Conservation (phyloP, 768 basidiomycete genomes). For the Tulasnella sp. region DNA sequence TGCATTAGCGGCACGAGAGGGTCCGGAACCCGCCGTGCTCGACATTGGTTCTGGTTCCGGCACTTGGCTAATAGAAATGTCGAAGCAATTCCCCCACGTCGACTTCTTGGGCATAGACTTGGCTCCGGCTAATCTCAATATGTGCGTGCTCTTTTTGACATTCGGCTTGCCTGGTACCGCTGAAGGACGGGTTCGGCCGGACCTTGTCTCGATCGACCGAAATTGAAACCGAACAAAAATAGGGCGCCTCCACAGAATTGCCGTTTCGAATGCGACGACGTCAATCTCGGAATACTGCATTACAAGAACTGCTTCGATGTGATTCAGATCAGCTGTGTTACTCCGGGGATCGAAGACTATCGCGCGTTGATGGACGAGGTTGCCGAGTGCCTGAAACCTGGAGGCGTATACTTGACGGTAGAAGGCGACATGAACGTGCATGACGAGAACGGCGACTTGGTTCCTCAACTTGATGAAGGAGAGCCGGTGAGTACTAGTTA, state of each 20-base stretch:
- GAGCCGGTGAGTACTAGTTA: not conserved
- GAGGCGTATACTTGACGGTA: conserved; percentile 6
- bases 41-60: conserved; percentile 8
- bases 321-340: not conserved
- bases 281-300: conserved; percentile 6
- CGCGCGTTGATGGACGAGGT: not conserved
- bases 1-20: not conserved
- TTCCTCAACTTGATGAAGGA: not conserved
- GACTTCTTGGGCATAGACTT: conserved; percentile 3
- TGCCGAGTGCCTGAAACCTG: not conserved
- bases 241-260: conserved; percentile 9
- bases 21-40: not conserved
- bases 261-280: conserved; percentile 11
- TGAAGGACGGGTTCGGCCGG: not conserved
- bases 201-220: not conserved
- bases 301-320: conserved; percentile 7
- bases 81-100: not conserved
- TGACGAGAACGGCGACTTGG: not conserved
- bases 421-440: conserved; percentile 1
- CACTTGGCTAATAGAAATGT: conserved; percentile 6
- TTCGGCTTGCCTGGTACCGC: not conserved
- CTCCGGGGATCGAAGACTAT: conserved; percentile 2
- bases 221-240: not conserved
- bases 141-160: not conserved
- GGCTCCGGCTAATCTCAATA: not conserved